These are phyloP conservation scores for Pontederia crassipes DNA, from an alignment of 176 grass and related monocot genomes.

Conservation along the genomic window DNA sequence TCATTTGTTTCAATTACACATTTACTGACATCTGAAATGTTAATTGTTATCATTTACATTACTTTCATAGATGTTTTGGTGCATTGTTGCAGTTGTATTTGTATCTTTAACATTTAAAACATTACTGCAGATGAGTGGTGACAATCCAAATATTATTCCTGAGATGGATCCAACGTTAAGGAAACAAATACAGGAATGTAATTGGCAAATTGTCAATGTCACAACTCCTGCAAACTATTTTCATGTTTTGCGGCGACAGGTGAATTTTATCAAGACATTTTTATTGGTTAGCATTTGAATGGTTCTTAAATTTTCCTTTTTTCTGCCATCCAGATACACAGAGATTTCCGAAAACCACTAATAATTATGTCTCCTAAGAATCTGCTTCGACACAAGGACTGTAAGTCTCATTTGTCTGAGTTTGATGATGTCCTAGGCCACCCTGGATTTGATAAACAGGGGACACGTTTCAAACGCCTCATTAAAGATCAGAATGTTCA, in stretches of 20 bases:
- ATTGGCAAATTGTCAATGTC: slow-evolving; percentile 97
- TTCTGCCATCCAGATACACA: slow-evolving; percentile 43
- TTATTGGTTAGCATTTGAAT: slow-evolving; percentile 1
- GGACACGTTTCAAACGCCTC: slow-evolving; percentile 53
- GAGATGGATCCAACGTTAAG: slow-evolving; percentile 89
- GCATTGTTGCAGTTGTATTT: neutral
- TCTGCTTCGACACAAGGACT: slow-evolving; percentile 92
- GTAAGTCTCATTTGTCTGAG: slow-evolving; percentile 84
- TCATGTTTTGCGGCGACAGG: slow-evolving; percentile 81
- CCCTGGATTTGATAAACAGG: slow-evolving; percentile 74
- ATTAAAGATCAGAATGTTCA: slow-evolving; percentile 86
- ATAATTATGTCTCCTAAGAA: slow-evolving; percentile 82
- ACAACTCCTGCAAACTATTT: slow-evolving; percentile 99
- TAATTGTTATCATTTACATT: neutral
- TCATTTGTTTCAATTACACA: neutral
- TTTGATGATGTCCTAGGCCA: slow-evolving; percentile 92
- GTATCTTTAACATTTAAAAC: neutral
- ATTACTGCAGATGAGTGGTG: slow-evolving; percentile 86
- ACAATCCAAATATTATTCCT: slow-evolving; percentile 79
- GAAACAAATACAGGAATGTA: slow-evolving; percentile 96
- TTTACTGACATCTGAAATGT: neutral
- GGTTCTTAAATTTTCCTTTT: neutral
- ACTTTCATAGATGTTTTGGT: neutral
- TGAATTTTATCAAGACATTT: slow-evolving; percentile 19
- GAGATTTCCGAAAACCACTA: slow-evolving; percentile 86